Conservation (phyloP, 2,329 filamentous ascomycete species). For the Cryphonectria radicalis region DNA sequence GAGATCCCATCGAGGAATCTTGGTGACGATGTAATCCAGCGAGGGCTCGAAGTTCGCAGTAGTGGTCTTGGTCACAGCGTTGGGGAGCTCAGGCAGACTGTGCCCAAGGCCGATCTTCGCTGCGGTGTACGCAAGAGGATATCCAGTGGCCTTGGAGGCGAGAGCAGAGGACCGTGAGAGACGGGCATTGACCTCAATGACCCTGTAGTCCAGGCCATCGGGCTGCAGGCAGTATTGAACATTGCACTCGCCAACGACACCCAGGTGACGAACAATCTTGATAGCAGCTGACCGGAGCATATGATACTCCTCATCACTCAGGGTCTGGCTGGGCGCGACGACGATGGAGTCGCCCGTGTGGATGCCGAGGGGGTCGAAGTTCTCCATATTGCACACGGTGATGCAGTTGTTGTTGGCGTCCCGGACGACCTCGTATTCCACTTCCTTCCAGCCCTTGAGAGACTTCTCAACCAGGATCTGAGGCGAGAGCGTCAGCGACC, state of each 20-base stretch:
- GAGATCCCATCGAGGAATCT: conserved; percentile 98
- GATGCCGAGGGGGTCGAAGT: conserved; percentile 97
- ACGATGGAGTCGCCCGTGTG: conserved; percentile 99
- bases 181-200: conserved; percentile 98
- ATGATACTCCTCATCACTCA: conserved; percentile 98
- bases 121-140: conserved; percentile 94
- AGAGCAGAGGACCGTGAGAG: conserved; percentile 93
- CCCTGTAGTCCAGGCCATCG: conserved; percentile 94
- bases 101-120: conserved; percentile 98
- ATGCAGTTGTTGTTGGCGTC: conserved; percentile 98
- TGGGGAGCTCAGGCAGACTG: conserved; percentile 92
- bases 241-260: conserved; percentile 98
- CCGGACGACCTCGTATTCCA: conserved; percentile 97
- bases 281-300: conserved; percentile 97
- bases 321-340: conserved; percentile 93
- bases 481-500: conserved; percentile 89
- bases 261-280: conserved; percentile 95
- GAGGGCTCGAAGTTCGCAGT: conserved; percentile 99
- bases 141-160: conserved; percentile 95
- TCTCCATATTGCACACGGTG: conserved; percentile 99
- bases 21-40: conserved; percentile 96
- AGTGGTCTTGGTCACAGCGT: conserved; percentile 97
- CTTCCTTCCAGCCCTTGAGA: conserved; percentile 99
- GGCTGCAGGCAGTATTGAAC: conserved; percentile 98
- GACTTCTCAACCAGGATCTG: conserved; percentile 99